Conservation (phyloP, 2,329 filamentous ascomycete species). For the Fusarium verticillioides region DNA sequence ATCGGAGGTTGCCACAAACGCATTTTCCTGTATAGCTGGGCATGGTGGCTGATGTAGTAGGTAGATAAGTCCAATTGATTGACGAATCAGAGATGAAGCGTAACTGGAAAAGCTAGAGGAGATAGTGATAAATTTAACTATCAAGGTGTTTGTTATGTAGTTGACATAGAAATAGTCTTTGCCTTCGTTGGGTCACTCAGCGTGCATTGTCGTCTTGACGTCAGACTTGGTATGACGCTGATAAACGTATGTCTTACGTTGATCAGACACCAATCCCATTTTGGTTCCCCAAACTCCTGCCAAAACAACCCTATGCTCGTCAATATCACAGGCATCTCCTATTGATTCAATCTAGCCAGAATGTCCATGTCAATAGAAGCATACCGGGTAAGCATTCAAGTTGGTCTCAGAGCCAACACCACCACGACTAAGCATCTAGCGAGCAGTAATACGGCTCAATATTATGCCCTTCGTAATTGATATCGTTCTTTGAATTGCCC, state of each 20-base stretch:
- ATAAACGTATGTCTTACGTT: slow-evolving; percentile 1
- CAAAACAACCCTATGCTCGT: rapidly evolving
- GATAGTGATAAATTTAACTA: background rate
- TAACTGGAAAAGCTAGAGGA: no score
- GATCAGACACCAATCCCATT: rapidly evolving
- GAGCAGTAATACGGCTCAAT: background rate
- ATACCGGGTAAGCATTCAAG: background rate
- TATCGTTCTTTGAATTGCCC: rapidly evolving
- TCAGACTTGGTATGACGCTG: slow-evolving; percentile 4
- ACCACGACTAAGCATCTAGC: rapidly evolving
- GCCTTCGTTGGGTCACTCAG: no score
- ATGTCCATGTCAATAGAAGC: rapidly evolving
- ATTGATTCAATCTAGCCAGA: rapidly evolving
- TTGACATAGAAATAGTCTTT: no score
- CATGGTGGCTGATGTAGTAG: background rate
- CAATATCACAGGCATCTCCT: rapidly evolving
- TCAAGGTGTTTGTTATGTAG: background rate
- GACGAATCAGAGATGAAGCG: background rate
- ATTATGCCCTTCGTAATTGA: rapidly evolving
- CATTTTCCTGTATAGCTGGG: slow-evolving; percentile 23
- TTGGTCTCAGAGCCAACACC: no score
- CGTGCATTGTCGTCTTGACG: slow-evolving; percentile 6
- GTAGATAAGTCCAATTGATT: background rate
- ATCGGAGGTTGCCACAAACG: slow-evolving; percentile 22
- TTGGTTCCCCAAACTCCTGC: rapidly evolving